Evolutionary conservation across 208 protist species (phyloP).

Genomic region (Angomonas ambiguus): DNA sequence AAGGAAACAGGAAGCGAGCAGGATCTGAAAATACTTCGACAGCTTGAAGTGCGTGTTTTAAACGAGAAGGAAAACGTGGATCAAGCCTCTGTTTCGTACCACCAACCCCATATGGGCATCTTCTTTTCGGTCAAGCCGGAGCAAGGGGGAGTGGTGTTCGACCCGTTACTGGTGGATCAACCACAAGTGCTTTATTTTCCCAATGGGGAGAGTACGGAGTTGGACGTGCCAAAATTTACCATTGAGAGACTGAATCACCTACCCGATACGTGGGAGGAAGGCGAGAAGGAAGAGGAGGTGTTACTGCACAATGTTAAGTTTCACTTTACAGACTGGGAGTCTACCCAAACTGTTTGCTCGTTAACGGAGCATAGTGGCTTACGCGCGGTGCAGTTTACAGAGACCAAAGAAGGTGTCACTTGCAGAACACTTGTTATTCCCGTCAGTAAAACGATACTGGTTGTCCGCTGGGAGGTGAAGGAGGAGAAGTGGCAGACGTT

Average conservation of each 20-base stretch:
- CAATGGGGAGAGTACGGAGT: slow-evolving; percentile 8
- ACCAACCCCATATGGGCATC: slow-evolving; percentile 18
- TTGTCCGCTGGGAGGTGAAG: slow-evolving; percentile 1
- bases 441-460: not conserved
- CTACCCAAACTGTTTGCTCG: slow-evolving; percentile 15
- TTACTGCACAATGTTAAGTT: slow-evolving; percentile 39
- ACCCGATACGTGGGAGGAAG: slow-evolving; percentile 25
- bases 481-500: not conserved
- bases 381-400: slow-evolving; percentile 23
- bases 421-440: not conserved
- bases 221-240: not conserved
- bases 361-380: slow-evolving; percentile 17
- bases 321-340: slow-evolving; percentile 44
- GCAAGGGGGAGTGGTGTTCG: slow-evolving; percentile 12
- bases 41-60: not conserved
- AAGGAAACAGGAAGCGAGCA: not conserved
- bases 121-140: slow-evolving; percentile 22
- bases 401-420: slow-evolving; percentile 23
- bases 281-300: slow-evolving; percentile 28
- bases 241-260: slow-evolving; percentile 17
- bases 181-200: slow-evolving; percentile 31
- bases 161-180: slow-evolving; percentile 17
- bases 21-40: not conserved
- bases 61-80: not conserved
- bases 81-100: slow-evolving; percentile 15